Base-by-base conservation (phyloP, 345 rosid genomes). In the Pistacia integerrima region DNA sequence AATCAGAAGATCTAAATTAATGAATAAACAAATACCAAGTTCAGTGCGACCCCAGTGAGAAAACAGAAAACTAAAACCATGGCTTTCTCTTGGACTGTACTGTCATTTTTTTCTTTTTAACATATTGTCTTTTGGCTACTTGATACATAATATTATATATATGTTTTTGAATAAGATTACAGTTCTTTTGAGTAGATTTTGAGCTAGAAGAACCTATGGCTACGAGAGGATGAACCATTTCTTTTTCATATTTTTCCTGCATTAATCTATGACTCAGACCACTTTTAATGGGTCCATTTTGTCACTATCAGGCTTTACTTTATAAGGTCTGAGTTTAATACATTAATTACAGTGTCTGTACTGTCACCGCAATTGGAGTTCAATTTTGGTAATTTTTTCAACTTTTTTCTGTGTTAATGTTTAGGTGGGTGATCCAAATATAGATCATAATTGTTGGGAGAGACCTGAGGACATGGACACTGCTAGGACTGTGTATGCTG, bases 381-480 rank as follows among this genome's bases (percentile, higher is more conserved):
- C 1, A 41, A 41, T 41, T 41, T 28, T 11, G 36, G 38, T 13
- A 11, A 18, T 48, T 49, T 25, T 69, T 11, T 16, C n/a, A n/a
- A 4, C 8, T 8, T 11, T 0, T 35, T 6, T 4, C 3, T 22
- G 4, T 17, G 33, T 5, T 54, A 38, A 48, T 46, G 25, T 20
- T 64, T 44, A 96, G 99, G 99, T 96, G 79, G 99, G 99, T 66
- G 97, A 96, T 81, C 98, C 98, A 62, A 82, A 63, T 14, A 79
- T 33, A 17, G 99, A 96, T 84, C 99, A 96, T 69, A 84, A 76
- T 73, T 96, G 99, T 36, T 96, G 99, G 99, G 99, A 96, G 79
- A 83, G 99, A 44, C 97, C 99, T 1, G 99, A 96, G 73, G 98
- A 96, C 74, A 93, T 96, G 99, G 99, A 96, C 78, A 93, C 98